A percentile compares a stretch with the other conserved stretches of the same genome.
These are phyloP conservation scores for Dovyalis caffra DNA, from an alignment of 345 rosid genomes.

Conservation along the genomic window DNA sequence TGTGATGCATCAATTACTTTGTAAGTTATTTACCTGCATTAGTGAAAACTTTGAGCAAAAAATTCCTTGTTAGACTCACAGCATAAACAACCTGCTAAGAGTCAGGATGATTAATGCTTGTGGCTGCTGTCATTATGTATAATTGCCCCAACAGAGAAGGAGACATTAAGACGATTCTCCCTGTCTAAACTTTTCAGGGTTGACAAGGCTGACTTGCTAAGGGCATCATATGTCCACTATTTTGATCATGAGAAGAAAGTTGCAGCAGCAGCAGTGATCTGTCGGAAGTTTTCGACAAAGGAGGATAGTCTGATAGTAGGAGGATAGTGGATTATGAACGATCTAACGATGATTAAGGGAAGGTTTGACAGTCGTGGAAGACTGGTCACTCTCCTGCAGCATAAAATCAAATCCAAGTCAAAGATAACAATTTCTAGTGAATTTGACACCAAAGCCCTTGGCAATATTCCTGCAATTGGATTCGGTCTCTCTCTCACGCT, in stretches of 20 bases:
- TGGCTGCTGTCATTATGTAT: background rate
- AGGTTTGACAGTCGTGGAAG: background rate
- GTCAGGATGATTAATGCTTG: background rate
- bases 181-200: background rate
- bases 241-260: background rate
- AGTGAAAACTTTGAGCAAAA: background rate
- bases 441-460: background rate
- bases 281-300: background rate
- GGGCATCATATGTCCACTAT: background rate
- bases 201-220: background rate
- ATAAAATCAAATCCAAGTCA: background rate
- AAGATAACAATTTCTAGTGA: background rate
- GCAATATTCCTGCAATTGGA: background rate
- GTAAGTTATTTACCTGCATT: background rate
- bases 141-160: too few relatives aligned
- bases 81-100: background rate
- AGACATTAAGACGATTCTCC: background rate
- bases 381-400: background rate
- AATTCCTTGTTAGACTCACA: background rate
- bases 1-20: background rate
- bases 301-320: background rate
- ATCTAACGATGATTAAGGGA: background rate
- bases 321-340: background rate
- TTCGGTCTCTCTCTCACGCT: background rate
- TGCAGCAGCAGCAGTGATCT: background rate